Evolutionary conservation across 2,329 filamentous ascomycete species (phyloP).

Genomic region (Hypoxylon sp.): DNA sequence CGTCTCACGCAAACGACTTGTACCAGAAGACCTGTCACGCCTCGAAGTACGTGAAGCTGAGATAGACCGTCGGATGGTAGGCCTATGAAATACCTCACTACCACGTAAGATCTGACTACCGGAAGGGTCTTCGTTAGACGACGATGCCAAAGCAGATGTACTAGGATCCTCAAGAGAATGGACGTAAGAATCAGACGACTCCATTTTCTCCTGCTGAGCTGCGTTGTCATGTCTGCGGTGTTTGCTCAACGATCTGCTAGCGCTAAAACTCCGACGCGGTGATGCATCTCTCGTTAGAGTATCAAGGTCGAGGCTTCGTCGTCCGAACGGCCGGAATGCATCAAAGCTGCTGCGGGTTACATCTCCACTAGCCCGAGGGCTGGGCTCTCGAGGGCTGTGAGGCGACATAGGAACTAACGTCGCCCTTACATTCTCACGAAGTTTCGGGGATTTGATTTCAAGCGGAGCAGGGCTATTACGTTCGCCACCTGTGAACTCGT

Average conservation of each 20-base stretch:
- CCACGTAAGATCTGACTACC: slow-evolving; percentile 91
- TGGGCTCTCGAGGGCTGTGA: slow-evolving; percentile 59
- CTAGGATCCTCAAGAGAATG: slow-evolving; percentile 82
- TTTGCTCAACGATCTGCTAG: slow-evolving; percentile 67
- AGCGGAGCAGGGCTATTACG: slow-evolving; percentile 27
- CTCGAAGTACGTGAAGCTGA: slow-evolving; percentile 56
- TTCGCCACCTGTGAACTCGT: slow-evolving; percentile 40
- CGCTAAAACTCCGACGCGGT: slow-evolving; percentile 75
- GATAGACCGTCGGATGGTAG: slow-evolving; percentile 72
- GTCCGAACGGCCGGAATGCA: slow-evolving; percentile 62
- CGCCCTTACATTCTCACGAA: slow-evolving; percentile 72
- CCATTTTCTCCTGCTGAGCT: slow-evolving; percentile 67
- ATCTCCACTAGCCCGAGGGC: slow-evolving; percentile 71
- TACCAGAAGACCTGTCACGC: slow-evolving; percentile 39
- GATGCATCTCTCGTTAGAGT: slow-evolving; percentile 60
- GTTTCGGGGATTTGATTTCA: slow-evolving; percentile 57
- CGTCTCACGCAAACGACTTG: slow-evolving; percentile 35
- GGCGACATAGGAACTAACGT: slow-evolving; percentile 71
- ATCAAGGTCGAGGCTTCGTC: slow-evolving; percentile 69
- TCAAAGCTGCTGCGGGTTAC: slow-evolving; percentile 69
- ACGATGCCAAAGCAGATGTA: slow-evolving; percentile 77
- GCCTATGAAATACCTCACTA: slow-evolving; percentile 89
- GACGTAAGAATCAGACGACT: slow-evolving; percentile 81
- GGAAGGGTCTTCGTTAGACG: slow-evolving; percentile 82
- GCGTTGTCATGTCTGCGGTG: slow-evolving; percentile 63